phyloP scores from a whole-genome alignment of 108 stramenopile genomes.

The Thalassiosira profunda region DNA sequence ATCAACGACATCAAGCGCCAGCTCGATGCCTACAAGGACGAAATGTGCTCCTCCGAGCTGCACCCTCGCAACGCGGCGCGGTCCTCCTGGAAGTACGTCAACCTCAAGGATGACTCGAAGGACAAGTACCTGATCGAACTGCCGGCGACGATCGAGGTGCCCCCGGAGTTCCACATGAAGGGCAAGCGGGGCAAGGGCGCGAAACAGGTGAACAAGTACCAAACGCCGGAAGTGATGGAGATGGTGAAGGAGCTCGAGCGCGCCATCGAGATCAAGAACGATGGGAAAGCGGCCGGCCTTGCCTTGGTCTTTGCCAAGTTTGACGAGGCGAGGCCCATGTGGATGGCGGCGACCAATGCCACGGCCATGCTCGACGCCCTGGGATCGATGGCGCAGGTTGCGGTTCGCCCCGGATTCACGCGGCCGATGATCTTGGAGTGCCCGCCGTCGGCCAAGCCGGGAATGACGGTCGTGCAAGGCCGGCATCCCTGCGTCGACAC shows the following conservation, averaged over 20 bases:
- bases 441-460: slow-evolving; percentile 50
- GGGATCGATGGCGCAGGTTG: slow-evolving; percentile 89
- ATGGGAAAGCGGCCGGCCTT: slow-evolving; percentile 91
- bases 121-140: slow-evolving; percentile 97
- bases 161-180: slow-evolving; percentile 85
- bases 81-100: slow-evolving; percentile 84
- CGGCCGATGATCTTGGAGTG: slow-evolving; percentile 82
- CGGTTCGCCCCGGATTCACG: slow-evolving; percentile 76
- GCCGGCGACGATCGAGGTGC: slow-evolving; percentile 84
- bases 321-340: slow-evolving; percentile 82
- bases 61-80: slow-evolving; percentile 49
- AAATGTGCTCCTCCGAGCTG: slow-evolving; percentile 69
- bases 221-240: slow-evolving; percentile 75
- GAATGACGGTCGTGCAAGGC: slow-evolving; percentile 84
- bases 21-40: slow-evolving; percentile 84
- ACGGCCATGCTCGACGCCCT: slow-evolving; percentile 95
- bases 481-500: slow-evolving; percentile 96
- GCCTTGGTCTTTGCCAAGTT: slow-evolving; percentile 96
- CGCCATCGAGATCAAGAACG: slow-evolving; percentile 82
- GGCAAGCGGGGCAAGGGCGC: slow-evolving; percentile 86
- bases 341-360: slow-evolving; percentile 90
- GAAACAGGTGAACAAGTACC: slow-evolving; percentile 94
- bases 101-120: slow-evolving; percentile 89
- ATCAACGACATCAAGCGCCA: slow-evolving; percentile 76
- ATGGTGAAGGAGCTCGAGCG: slow-evolving; percentile 83